These are phyloP conservation scores for Aspergillus clavatus DNA, from an alignment of 2,329 filamentous ascomycete genomes.

Conservation along the genomic window DNA sequence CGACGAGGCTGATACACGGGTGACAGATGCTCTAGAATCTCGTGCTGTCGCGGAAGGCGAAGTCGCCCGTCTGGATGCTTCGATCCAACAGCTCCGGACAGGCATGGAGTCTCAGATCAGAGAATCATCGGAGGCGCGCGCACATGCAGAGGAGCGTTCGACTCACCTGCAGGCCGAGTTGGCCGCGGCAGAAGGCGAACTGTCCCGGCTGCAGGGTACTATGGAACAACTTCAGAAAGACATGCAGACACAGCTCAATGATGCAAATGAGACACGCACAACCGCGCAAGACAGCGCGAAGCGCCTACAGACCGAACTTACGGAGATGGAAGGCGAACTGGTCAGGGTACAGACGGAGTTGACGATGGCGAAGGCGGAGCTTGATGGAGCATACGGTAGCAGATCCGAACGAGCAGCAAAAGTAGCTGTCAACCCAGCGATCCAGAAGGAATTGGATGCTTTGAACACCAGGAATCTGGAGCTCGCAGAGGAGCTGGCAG, in stretches of 20 bases:
- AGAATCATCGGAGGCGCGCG: conserved; percentile 19
- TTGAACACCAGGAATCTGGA: conserved; percentile 47
- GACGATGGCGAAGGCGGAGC: conserved; percentile 84
- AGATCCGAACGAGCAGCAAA: conserved; percentile 65
- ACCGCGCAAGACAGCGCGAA: conserved; percentile 35
- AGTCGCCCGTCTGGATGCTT: conserved; percentile 16
- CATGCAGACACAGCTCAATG: conserved; percentile 27
- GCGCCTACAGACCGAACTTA: conserved; percentile 47
- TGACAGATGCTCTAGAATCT: conserved; percentile 19
- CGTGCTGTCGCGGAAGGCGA: conserved; percentile 19
- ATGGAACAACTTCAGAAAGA: conserved; percentile 28
- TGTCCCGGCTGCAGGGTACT: conserved; percentile 10
- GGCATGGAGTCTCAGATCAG: conserved; percentile 25
- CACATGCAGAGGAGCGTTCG: conserved; percentile 31
- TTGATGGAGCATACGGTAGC: conserved; percentile 90
- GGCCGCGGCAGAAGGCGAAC: conserved; percentile 50
- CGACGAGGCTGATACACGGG: conserved; percentile 16
- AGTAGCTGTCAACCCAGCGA: conserved; percentile 53
- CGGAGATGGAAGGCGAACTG: conserved; percentile 57
- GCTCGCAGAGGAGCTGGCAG: conserved; percentile 46
- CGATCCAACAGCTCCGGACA: conserved; percentile 29
- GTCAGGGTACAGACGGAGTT: conserved; percentile 69
- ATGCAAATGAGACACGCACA: conserved; percentile 24
- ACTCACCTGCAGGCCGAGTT: conserved; percentile 44
- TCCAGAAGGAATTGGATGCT: conserved; percentile 57